phyloP scores from a whole-genome alignment of 1,284 basidiomycete genomes.

The Tilletia setariae region DNA sequence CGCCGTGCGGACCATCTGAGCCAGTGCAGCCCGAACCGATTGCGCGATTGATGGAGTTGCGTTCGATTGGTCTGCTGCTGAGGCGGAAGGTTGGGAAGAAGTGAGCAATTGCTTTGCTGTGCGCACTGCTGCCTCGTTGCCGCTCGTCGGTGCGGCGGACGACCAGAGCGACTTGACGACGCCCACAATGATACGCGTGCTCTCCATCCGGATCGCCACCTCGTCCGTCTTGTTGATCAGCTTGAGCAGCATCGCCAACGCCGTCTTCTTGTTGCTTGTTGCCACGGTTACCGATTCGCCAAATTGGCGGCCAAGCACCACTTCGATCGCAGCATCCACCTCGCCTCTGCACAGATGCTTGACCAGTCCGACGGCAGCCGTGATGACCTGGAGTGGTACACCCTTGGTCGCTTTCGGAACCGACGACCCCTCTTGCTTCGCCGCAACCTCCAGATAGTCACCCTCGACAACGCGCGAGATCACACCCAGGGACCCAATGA shows the following conservation, averaged over 20 bases:
- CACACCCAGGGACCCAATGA: constrained; percentile 31
- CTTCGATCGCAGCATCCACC: constrained; percentile 61
- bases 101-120: constrained; percentile 5
- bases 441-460: constrained; percentile 22
- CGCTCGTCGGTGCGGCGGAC: not conserved
- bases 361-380: constrained; percentile 70
- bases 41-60: not conserved
- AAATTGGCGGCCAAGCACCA: constrained; percentile 54
- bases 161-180: constrained; percentile 59
- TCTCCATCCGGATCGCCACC: constrained; percentile 78
- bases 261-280: constrained; percentile 33
- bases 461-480: constrained; percentile 19
- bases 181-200: constrained; percentile 80
- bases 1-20: constrained; percentile 70
- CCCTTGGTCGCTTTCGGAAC: no score
- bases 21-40: constrained; percentile 29
- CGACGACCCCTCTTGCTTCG: no score
- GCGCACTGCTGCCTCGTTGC: not conserved
- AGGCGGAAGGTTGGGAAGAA: constrained; percentile 23
- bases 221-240: constrained; percentile 77
- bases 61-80: constrained; percentile 17
- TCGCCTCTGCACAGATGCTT: constrained; percentile 76
- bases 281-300: no score
- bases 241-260: constrained; percentile 68
- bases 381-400: constrained; percentile 70